These are phyloP conservation scores for Fraxinus platypoda DNA, from an alignment of 305 asterid species.

Conservation along the genomic window DNA sequence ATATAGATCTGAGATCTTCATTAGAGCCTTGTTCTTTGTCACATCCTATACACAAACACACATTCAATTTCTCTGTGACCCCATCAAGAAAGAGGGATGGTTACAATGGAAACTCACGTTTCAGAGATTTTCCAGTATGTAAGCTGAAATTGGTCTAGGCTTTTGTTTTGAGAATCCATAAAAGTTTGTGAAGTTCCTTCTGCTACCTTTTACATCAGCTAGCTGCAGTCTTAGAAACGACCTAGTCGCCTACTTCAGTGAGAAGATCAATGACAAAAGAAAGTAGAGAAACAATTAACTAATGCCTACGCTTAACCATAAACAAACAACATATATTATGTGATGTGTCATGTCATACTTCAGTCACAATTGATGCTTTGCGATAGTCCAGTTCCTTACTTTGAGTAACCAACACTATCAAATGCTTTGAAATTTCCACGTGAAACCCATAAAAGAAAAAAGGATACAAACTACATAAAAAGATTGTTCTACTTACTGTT, in stretches of 20 bases:
- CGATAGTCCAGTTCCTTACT: background rate
- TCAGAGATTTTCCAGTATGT: background rate
- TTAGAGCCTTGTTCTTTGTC: background rate
- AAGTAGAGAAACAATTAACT: background rate
- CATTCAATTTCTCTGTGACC: background rate
- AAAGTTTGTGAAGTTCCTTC: background rate
- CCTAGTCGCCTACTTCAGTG: slow-evolving; percentile 2
- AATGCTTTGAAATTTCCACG: slow-evolving; percentile 6
- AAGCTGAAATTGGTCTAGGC: background rate
- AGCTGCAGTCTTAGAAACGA: background rate
- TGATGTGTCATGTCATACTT: background rate
- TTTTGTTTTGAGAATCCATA: slow-evolving; percentile 8
- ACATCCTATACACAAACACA: background rate
- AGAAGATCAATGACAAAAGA: slow-evolving; percentile 4
- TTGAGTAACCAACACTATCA: slow-evolving; percentile 13
- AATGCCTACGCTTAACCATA: background rate
- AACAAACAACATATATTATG: background rate
- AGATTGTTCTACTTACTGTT: slow-evolving; percentile 53
- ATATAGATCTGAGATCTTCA: background rate
- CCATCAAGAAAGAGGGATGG: background rate
- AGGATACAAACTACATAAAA: slow-evolving; percentile 11
- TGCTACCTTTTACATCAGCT: background rate
- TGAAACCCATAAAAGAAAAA: slow-evolving; percentile 10
- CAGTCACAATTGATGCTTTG: background rate
- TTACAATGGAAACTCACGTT: background rate